These are phyloP conservation scores for Sphaceloma murrayae DNA, from an alignment of 2,329 filamentous ascomycete species.

Conservation along the genomic window DNA sequence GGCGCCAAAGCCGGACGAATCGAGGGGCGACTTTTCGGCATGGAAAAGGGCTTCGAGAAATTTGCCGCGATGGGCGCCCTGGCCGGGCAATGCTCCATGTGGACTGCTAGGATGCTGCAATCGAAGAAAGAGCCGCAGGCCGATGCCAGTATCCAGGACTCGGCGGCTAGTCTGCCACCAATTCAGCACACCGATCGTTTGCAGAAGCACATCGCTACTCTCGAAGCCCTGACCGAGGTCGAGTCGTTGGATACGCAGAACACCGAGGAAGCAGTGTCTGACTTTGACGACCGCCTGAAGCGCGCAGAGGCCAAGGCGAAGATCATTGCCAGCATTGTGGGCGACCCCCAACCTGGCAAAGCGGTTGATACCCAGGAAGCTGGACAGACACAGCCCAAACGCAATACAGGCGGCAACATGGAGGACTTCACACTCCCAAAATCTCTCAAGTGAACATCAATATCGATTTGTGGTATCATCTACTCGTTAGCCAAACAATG, in stretches of 20 bases:
- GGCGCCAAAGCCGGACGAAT: slow-evolving; percentile 68
- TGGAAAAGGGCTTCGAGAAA: slow-evolving; percentile 90
- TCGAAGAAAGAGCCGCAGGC: not conserved
- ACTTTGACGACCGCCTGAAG: slow-evolving; percentile 83
- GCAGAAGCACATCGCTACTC: slow-evolving; percentile 62
- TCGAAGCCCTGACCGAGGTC: slow-evolving; percentile 71
- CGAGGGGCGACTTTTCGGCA: slow-evolving; percentile 82
- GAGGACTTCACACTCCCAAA: slow-evolving; percentile 28
- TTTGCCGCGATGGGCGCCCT: slow-evolving; percentile 71
- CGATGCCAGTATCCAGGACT: too few species aligned
- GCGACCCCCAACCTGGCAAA: slow-evolving; percentile 29
- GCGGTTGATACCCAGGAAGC: not conserved
- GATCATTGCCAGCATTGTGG: slow-evolving; percentile 65
- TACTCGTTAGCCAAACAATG: slow-evolving; percentile 6
- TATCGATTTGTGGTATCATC: slow-evolving; percentile 12
- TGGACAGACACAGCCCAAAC: slow-evolving; percentile 20
- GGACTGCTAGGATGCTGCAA: slow-evolving; percentile 59
- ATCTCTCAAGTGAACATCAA: not conserved
- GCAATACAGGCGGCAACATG: slow-evolving; percentile 26
- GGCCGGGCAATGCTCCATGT: slow-evolving; percentile 71
- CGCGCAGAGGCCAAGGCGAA: slow-evolving; percentile 75
- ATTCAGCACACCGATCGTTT: slow-evolving; percentile 54
- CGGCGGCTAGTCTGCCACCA: slow-evolving; percentile 31
- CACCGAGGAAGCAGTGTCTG: slow-evolving; percentile 76
- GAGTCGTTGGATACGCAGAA: slow-evolving; percentile 71